Conservation (phyloP, 805 yeast genomes). For the Candida schatavii region DNA sequence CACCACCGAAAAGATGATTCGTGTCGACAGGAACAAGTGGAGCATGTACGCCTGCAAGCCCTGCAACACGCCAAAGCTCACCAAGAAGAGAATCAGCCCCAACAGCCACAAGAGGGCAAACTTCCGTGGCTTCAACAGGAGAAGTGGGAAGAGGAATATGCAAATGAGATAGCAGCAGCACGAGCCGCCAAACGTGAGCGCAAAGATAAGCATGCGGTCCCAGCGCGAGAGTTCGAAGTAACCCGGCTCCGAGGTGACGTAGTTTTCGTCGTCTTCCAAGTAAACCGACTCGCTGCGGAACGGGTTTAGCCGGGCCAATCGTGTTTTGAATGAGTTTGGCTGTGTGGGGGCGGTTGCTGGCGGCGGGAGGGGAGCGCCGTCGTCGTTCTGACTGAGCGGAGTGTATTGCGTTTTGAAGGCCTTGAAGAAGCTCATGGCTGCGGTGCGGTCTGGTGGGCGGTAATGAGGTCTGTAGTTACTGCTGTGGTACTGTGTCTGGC, state of each 20-base stretch:
- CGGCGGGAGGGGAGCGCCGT: constrained; percentile 34
- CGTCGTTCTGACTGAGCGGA: constrained; percentile 33
- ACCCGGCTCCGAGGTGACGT: constrained; percentile 44
- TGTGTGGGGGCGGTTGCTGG: constrained; percentile 28
- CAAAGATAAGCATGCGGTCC: constrained; percentile 47
- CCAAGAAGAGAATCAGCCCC: constrained; percentile 44
- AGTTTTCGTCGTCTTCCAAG: constrained; percentile 41
- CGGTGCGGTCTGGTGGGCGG: no score
- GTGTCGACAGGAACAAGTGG: constrained; percentile 41
- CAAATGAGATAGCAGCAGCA: constrained; percentile 41
- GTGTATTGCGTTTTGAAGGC: constrained; percentile 26
- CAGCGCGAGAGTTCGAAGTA: constrained; percentile 42
- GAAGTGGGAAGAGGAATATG: constrained; percentile 41
- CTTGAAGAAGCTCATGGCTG: constrained; percentile 40
- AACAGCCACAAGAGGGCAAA: constrained; percentile 48
- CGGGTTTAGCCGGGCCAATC: constrained; percentile 38
- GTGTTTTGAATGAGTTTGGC: constrained; percentile 22
- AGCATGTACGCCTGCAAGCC: constrained; percentile 39
- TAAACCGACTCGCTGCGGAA: constrained; percentile 35
- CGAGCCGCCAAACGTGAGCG: constrained; percentile 42
- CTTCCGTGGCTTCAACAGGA: constrained; percentile 41
- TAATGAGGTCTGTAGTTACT: no score
- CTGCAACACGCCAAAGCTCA: constrained; percentile 45
- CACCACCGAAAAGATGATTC: constrained; percentile 37
- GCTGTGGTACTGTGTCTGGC: no score